Base-by-base conservation (phyloP, 2,329 filamentous ascomycete species). In the Xylariaceae sp. region DNA sequence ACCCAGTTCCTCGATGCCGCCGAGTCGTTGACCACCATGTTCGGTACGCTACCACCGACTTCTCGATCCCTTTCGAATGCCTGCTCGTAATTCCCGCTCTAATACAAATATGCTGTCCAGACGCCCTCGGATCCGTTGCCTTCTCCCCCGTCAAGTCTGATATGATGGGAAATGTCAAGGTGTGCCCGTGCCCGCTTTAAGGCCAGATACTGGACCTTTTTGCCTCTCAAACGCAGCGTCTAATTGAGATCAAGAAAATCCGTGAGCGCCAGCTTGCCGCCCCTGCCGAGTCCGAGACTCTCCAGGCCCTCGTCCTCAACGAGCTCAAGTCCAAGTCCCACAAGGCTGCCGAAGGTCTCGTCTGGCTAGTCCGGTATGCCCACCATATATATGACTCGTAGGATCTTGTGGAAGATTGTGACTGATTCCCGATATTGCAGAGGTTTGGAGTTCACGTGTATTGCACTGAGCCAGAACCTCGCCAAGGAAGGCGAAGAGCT, bases 111-210 rank as follows among this genome's bases (percentile, higher is more conserved):
- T 45, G 23, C 4, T 30, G 35, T 41, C 3, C 58, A 88, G 85
- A 88, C 73, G 76, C 82, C 58, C 79, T 88, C 55, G 85, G 85
- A 62, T 82, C 83, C 50, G 84, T 88, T 39, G 92, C 92, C 65
- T 97, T 99, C 78, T 85, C 82, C 57, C 89, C 90, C 30, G 93
- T 97, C 73, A 97, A 96, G 83, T 88, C 78, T 67, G 94, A 99
- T 76, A 89, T 99, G 80, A 75, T 85, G 53, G 90, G 90, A 73
- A 99, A 99, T 78, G 84, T 97, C 78, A 92, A 92, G 84, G 91
- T 94, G 74, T 64, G 73, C 53, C 30, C 67, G 51, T 64, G 73
- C 53, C 30, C 67, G 51, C n/a, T 49, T 10, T 17, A 17, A 17
- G 56, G 39, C 9, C 45, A 47, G 15, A 51, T 13, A 5, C 34